A percentile compares a stretch with the other conserved stretches of the same genome.
Evolutionary conservation across 1,284 basidiomycete species (phyloP).

Genomic region (Inonotus hispidus): DNA sequence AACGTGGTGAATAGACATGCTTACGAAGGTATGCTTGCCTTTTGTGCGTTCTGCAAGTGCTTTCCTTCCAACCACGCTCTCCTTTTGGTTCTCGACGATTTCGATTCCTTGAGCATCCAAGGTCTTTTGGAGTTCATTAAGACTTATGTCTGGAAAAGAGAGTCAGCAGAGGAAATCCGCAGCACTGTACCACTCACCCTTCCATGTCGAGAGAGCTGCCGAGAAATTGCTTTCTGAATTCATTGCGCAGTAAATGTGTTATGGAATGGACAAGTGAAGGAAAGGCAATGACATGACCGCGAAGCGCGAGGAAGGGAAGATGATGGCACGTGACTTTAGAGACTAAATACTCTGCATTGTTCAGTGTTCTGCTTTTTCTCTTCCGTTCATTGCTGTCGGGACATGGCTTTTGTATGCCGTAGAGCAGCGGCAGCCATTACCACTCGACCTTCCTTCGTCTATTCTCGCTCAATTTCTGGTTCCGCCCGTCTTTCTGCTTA

Average conservation of each 20-base stretch:
- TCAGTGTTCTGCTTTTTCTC: not conserved
- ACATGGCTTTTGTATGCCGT: constrained; percentile 13
- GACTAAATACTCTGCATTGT: not conserved
- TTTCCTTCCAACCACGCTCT: constrained; percentile 90
- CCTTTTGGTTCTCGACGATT: constrained; percentile 96
- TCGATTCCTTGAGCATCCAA: constrained; percentile 88
- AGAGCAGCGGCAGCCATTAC: not conserved
- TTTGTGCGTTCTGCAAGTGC: constrained; percentile 90
- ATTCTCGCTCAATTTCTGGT: not conserved
- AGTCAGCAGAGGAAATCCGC: not conserved
- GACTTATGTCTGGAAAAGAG: constrained; percentile 64
- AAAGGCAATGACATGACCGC: not conserved
- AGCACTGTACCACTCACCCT: constrained; percentile 45
- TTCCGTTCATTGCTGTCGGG: not conserved
- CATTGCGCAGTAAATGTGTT: constrained; percentile 26
- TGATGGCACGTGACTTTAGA: not conserved
- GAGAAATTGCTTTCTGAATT: constrained; percentile 73
- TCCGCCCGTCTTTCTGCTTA: constrained; percentile 5
- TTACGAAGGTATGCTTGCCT: constrained; percentile 42
- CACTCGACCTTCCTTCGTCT: not conserved
- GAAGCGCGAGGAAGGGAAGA: not conserved
- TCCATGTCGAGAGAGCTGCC: constrained; percentile 82
- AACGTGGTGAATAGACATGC: not conserved
- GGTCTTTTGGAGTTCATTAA: constrained; percentile 87
- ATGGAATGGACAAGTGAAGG: not conserved